phyloP scores from a whole-genome alignment of 345 rosid genomes.

The Litchi chinensis region DNA sequence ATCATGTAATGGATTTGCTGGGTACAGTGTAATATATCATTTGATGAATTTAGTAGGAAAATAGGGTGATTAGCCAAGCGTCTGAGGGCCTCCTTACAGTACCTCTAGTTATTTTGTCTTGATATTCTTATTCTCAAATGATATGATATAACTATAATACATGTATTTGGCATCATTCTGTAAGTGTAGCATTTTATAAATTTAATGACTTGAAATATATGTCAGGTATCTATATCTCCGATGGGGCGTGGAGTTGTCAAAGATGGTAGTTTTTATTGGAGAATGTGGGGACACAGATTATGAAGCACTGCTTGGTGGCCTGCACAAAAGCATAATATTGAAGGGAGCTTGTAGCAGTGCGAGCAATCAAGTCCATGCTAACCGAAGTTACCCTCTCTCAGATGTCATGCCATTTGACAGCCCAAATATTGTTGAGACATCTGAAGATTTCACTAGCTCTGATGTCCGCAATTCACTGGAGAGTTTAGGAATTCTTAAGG shows the following conservation, averaged over 20 bases:
- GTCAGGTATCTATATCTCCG: conserved; percentile 86
- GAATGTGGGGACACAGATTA: conserved; percentile 96
- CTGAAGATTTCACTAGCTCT: conserved; percentile 39
- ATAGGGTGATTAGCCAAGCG: background rate
- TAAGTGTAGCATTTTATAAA: background rate
- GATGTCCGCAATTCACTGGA: conserved; percentile 63
- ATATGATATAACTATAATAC: background rate
- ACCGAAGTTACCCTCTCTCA: conserved; percentile 78
- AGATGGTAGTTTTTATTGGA: conserved; percentile 85
- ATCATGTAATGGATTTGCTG: background rate
- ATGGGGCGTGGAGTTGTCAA: conserved; percentile 87
- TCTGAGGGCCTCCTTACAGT: background rate
- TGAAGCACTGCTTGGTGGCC: conserved; percentile 87
- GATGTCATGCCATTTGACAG: conserved; percentile 79
- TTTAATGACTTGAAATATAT: conserved; percentile 3
- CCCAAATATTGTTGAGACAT: conserved; percentile 59
- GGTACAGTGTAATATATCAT: background rate
- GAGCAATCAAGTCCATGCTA: conserved; percentile 55
- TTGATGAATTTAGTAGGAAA: background rate
- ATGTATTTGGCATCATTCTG: too few relatives aligned
- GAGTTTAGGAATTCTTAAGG: conserved; percentile 53
- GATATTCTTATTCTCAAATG: background rate
- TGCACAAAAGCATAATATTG: conserved; percentile 75
- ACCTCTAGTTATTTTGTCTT: background rate
- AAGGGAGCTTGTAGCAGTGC: conserved; percentile 64